Conservation (phyloP, 1,139 yeast genomes). For the Taphrina populina region DNA sequence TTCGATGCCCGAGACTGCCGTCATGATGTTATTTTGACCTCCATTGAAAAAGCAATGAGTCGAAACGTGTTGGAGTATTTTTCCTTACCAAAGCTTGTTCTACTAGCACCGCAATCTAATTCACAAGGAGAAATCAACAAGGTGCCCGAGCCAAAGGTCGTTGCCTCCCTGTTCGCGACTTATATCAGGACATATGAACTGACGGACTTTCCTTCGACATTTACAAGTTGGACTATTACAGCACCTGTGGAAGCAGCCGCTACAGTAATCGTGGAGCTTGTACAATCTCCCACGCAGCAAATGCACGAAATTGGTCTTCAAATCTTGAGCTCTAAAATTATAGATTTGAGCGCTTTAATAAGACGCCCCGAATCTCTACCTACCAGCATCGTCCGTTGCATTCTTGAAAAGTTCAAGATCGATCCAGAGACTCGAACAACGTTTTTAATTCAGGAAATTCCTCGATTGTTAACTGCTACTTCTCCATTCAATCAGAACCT, state of each 20-base stretch:
- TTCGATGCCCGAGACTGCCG: no score
- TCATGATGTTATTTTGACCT: no score
- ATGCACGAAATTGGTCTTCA: not conserved
- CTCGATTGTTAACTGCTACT: no score
- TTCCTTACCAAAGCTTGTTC: no score
- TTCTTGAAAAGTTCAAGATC: not conserved
- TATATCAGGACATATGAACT: not conserved
- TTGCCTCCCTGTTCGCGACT: not conserved
- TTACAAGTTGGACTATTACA: not conserved
- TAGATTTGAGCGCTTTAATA: not conserved
- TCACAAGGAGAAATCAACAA: no score
- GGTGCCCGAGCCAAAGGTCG: not conserved
- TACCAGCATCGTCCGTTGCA: no score
- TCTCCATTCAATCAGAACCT: no score
- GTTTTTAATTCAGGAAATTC: no score
- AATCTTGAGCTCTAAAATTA: not conserved
- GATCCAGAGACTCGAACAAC: no score
- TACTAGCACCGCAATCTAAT: no score
- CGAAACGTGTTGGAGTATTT: not conserved
- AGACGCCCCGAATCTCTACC: no score
- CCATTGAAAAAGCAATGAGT: no score
- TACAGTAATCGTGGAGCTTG: not conserved
- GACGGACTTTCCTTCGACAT: not conserved
- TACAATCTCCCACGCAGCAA: not conserved
- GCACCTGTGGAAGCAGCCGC: slow-evolving; percentile 2